Evolutionary conservation across 2,329 filamentous ascomycete species (phyloP).

Genomic region (Claviceps sorghi): DNA sequence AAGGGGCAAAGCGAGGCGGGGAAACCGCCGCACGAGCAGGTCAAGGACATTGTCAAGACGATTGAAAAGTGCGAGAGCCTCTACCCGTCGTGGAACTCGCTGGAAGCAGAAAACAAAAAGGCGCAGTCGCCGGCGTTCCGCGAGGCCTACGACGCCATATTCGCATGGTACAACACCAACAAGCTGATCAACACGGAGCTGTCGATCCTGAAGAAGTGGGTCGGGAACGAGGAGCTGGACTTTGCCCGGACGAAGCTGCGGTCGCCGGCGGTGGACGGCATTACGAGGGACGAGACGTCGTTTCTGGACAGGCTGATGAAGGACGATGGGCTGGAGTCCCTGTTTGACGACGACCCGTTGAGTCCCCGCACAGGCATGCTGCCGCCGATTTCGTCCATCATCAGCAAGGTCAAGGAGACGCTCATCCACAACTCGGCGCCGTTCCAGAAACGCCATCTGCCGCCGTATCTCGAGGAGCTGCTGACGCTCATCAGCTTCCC

Average conservation of each 20-base stretch:
- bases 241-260: constrained; percentile 63
- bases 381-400: constrained; percentile 66
- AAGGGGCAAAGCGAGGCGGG: constrained; percentile 86
- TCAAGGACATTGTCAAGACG: constrained; percentile 75
- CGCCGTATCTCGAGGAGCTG: constrained; percentile 91
- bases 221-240: constrained; percentile 88
- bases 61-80: constrained; percentile 79
- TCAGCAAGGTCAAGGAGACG: constrained; percentile 84
- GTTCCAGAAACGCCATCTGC: constrained; percentile 79
- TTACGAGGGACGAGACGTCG: constrained; percentile 72
- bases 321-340: constrained; percentile 81
- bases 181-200: constrained; percentile 92
- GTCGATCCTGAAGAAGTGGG: constrained; percentile 84
- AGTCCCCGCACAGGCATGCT: constrained; percentile 58
- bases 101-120: constrained; percentile 60
- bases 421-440: constrained; percentile 72
- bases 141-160: constrained; percentile 74
- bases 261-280: constrained; percentile 49
- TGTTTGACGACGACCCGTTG: constrained; percentile 56
- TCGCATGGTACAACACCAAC: constrained; percentile 95
- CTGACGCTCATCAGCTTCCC: constrained; percentile 95
- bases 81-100: constrained; percentile 65
- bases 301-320: constrained; percentile 93
- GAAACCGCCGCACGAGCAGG: constrained; percentile 75
- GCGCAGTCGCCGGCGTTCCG: constrained; percentile 64